These are phyloP conservation scores for Durio zibethinus DNA, from an alignment of 345 rosid genomes.

Conservation along the genomic window DNA sequence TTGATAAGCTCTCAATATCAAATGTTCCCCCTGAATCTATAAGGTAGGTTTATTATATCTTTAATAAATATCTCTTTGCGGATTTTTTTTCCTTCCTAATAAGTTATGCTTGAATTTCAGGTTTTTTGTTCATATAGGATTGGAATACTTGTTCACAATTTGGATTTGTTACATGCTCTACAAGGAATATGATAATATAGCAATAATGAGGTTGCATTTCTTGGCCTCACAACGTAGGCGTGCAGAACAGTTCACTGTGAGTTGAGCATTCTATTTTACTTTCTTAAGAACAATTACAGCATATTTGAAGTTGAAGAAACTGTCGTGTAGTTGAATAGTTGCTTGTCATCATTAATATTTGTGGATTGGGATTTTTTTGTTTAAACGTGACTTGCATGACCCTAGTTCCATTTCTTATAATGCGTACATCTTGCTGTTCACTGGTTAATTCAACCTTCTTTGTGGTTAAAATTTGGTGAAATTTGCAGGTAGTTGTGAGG, in stretches of 20 bases:
- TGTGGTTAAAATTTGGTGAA: not conserved
- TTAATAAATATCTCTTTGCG: not conserved
- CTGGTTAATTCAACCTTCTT: not conserved
- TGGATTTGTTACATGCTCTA: constrained; percentile 93
- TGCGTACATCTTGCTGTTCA: not conserved
- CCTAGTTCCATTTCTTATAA: not conserved
- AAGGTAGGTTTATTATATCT: constrained; percentile 39
- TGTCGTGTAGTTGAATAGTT: not conserved
- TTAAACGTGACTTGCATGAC: not conserved
- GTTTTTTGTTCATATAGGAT: constrained; percentile 85
- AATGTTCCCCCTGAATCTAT: constrained; percentile 76
- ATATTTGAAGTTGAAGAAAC: constrained; percentile 1
- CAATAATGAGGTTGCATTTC: constrained; percentile 75
- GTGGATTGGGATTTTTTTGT: not conserved
- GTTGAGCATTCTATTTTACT: constrained; percentile 27
- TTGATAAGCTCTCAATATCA: constrained; percentile 92
- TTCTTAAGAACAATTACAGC: not conserved
- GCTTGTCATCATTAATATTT: not conserved
- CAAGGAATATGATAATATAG: constrained; percentile 73
- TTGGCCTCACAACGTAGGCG: constrained; percentile 73
- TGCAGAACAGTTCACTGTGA: constrained; percentile 92
- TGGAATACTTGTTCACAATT: constrained; percentile 76
- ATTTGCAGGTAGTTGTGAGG: constrained; percentile 80
- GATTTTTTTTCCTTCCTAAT: not conserved
- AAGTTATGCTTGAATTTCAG: constrained; percentile 39